These are phyloP conservation scores for Calocera cornea DNA, from an alignment of 768 basidiomycete species.

Conservation along the genomic window DNA sequence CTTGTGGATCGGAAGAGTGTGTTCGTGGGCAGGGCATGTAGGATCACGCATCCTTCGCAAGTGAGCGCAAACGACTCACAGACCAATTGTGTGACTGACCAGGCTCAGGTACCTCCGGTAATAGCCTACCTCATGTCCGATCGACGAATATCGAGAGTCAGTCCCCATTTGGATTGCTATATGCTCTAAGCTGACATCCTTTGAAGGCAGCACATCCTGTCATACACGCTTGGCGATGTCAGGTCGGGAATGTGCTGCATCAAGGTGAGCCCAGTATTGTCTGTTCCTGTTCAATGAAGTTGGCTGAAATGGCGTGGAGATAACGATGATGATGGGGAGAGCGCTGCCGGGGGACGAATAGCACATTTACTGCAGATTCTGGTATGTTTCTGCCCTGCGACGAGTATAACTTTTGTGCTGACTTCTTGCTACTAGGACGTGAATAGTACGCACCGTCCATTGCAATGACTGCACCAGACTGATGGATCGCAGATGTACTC, in stretches of 20 bases:
- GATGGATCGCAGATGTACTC: constrained; percentile 41
- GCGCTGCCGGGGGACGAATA: constrained; percentile 81
- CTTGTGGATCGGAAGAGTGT: constrained; percentile 74
- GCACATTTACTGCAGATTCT: constrained; percentile 84
- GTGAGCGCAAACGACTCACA: constrained; percentile 31
- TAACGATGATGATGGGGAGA: constrained; percentile 90
- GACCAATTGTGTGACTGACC: constrained; percentile 14
- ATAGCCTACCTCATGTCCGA: constrained; percentile 57
- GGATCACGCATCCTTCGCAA: constrained; percentile 62
- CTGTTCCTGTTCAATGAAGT: background rate
- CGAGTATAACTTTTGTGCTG: no score
- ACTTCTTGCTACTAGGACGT: background rate
- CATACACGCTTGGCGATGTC: constrained; percentile 74
- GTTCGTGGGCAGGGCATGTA: constrained; percentile 77
- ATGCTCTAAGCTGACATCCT: background rate
- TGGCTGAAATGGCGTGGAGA: constrained; percentile 29
- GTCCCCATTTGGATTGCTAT: background rate
- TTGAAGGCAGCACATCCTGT: constrained; percentile 51
- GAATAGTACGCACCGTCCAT: no score
- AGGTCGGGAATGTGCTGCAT: constrained; percentile 49
- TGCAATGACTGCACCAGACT: no score
- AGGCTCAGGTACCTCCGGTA: constrained; percentile 48
- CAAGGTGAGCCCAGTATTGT: constrained; percentile 29
- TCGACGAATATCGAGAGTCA: constrained; percentile 45
- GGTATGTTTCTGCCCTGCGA: constrained; percentile 29